A percentile compares a stretch with the other conserved stretches of the same genome.
Conservation (phyloP, 179 eudicot genomes). For the Sideroxylon spinosum region DNA sequence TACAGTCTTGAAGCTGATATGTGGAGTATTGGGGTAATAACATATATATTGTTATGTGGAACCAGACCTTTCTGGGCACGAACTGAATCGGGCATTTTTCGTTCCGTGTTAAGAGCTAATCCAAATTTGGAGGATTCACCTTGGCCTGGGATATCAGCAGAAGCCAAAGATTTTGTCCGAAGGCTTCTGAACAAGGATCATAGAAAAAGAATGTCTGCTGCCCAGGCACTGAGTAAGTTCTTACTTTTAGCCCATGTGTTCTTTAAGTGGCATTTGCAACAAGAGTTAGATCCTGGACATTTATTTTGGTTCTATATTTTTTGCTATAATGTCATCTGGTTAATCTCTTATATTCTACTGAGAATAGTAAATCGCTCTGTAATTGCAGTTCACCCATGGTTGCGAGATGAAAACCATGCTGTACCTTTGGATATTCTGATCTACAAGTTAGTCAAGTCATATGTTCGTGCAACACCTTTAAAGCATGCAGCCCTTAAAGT, state of each 20-base stretch:
- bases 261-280: background rate
- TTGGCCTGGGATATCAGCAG: conserved; percentile 78
- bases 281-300: background rate
- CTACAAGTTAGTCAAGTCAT: conserved; percentile 65
- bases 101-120: conserved; percentile 83
- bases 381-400: conserved; percentile 92
- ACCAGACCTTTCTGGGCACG: conserved; percentile 96
- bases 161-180: conserved; percentile 84
- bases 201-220: conserved; percentile 91
- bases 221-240: conserved; percentile 78
- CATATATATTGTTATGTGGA: conserved; percentile 91
- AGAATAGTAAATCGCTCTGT: conserved; percentile 14
- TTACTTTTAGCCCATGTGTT: background rate
- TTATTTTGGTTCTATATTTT: background rate
- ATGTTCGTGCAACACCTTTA: conserved; percentile 61
- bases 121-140: conserved; percentile 85
- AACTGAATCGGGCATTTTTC: conserved; percentile 94
- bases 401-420: conserved; percentile 48
- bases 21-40: conserved; percentile 94
- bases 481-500: conserved; percentile 85
- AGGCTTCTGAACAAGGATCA: conserved; percentile 85
- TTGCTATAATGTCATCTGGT: background rate
- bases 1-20: conserved; percentile 83
- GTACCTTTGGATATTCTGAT: conserved; percentile 70
- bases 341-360: conserved; percentile 3